Conservation (phyloP, 176 grass and related monocot genomes). For the Bolboschoenus planiculmis region DNA sequence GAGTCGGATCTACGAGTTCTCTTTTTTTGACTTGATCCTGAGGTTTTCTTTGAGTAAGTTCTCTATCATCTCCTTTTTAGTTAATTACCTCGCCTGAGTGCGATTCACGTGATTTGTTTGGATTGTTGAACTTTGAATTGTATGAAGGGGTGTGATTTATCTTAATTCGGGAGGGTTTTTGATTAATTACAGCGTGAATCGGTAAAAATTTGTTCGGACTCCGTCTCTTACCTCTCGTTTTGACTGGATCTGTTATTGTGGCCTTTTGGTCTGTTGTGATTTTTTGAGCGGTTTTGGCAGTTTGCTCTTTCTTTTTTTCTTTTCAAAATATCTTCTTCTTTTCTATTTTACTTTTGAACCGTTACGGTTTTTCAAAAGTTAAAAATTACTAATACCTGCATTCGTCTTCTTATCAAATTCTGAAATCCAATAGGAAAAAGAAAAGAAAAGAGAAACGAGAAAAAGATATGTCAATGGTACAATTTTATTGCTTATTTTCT, state of each 20-base stretch:
- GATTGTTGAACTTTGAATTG: neutral
- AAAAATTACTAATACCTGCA: neutral
- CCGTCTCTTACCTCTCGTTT: neutral
- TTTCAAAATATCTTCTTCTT: neutral
- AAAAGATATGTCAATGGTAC: neutral
- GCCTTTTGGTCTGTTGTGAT: conserved; percentile 16
- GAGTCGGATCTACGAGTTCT: neutral
- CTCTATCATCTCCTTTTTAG: neutral
- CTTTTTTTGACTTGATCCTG: conserved; percentile 15
- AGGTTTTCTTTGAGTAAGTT: conserved; percentile 10
- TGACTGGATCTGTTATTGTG: conserved; percentile 14
- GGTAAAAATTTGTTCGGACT: neutral
- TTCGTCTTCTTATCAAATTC: neutral
- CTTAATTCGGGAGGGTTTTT: neutral
- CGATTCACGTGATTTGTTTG: conserved; percentile 1
- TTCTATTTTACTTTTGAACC: neutral
- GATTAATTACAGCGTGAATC: neutral
- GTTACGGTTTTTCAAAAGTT: neutral
- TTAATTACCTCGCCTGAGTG: neutral
- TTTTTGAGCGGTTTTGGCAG: neutral
- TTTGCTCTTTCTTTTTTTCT: neutral
- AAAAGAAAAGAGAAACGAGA: neutral
- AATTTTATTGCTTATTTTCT: neutral
- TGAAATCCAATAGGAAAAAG: neutral
- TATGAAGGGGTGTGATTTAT: neutral